Evolutionary conservation across 495 filamentous ascomycete species (phyloP), one percentile per base, ranked within the genome.

Genomic region (Letharia columbiana): DNA sequence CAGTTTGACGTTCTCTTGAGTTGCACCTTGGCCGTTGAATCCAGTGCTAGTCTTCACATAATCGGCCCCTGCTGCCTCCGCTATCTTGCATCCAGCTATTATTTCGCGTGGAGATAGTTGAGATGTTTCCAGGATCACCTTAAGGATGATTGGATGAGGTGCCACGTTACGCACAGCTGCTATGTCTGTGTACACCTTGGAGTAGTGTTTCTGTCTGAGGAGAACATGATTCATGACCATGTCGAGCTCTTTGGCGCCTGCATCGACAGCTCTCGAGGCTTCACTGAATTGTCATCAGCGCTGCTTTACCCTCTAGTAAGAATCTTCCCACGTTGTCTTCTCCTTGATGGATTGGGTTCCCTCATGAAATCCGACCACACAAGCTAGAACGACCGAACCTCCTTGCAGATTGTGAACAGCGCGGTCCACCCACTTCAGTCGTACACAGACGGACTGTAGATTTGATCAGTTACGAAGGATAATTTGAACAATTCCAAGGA

Each of bases 1-100:
- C 31, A 86, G 70, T 40, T 73, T 71, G 33, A 90, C 84, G 72
- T 84, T 73, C 56, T 82, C 78, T 8, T 77, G 71, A 41, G 73
- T 80, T 37, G 87, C 87, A 13, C 84, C 85, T 20, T 76, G 76
- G 6, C 86, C 87, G 66, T 79, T 78, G 73, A 88, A 88, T 4
- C 87, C 87, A 7, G 87, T 89, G 60, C 84, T 86, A 15, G 87
- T 89, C 75, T 90, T 90, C 58, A 90, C 81, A 63, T 81, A 89
- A 67, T 86, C 82, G 45, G 83, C 87, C 9, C 80, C 81, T 37
- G 87, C 87, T 61, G 82, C 77, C 31, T 82, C 81, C 2, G 79
- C 77, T 52, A 89, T 78, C n/a, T 80, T 74, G 40, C 81, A 82
- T 15, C 80, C 86, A 15, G 84, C 84, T 57, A 89, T 79, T 66